Evolutionary conservation across 768 basidiomycete species (phyloP).

Genomic region (Crassisporium funariophilum): DNA sequence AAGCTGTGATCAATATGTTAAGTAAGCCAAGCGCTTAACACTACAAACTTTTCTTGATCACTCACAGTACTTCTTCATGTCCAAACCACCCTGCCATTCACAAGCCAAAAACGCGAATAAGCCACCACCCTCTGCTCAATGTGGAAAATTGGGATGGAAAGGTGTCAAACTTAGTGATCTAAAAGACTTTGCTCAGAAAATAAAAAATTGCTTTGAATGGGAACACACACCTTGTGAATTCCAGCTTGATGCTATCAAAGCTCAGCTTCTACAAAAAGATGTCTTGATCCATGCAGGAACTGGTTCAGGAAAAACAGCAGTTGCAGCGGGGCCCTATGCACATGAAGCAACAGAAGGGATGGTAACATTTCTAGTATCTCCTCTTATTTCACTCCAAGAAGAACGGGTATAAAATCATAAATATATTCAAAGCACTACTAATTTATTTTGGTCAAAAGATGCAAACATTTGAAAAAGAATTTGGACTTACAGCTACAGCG

Average conservation of each 20-base stretch:
- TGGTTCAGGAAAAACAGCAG: conserved; percentile 39
- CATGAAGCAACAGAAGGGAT: conserved; percentile 26
- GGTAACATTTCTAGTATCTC: conserved; percentile 39
- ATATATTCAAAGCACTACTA: conserved; percentile 22
- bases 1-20: too few species aligned
- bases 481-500: conserved; percentile 29
- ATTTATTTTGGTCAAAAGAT: conserved; percentile 28
- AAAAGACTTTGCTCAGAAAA: conserved; percentile 2
- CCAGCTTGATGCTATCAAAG: conserved; percentile 30
- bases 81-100: too few species aligned
- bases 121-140: not conserved
- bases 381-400: conserved; percentile 38
- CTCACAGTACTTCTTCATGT: too few species aligned
- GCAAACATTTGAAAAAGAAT: conserved; percentile 32
- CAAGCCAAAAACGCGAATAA: too few species aligned
- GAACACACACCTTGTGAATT: conserved; percentile 17
- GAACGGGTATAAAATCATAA: conserved; percentile 16
- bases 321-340: conserved; percentile 40
- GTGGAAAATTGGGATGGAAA: not conserved
- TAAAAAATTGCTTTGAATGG: conserved; percentile 20
- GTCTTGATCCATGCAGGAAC: conserved; percentile 39
- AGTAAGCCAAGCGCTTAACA: too few species aligned
- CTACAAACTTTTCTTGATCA: too few species aligned
- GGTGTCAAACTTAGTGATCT: conserved; percentile 7
- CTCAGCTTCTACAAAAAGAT: conserved; percentile 32